Evolutionary conservation across 2,329 filamentous ascomycete species (phyloP), one percentile per base, ranked within the genome.

Genomic region (Fusarium napiforme): DNA sequence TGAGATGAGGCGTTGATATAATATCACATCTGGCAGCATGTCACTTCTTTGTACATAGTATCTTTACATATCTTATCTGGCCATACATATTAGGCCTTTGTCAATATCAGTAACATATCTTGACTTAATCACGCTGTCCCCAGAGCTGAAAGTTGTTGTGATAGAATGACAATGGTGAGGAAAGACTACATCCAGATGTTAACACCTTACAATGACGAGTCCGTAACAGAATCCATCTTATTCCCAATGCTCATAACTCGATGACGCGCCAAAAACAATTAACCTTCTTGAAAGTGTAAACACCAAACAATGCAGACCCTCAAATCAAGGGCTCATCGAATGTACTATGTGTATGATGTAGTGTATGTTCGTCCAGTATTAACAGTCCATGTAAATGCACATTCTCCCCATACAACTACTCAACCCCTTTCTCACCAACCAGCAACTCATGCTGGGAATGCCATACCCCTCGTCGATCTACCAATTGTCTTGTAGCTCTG

Each of bases 401-500:
- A 58, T 62, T 49, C 50, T 40, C 45, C 46, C 42, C 49, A 28
- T 9, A 32, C 49, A 60, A 62, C 19, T 53, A 43, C 42, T 36
- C 42, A 21, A 15, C 21, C 45, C 32, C 26, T 16, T 61, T 45
- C 30, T 45, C 36, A 11, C 19, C 53, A 58, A 37, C 16, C 40
- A 61, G 36, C 15, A 55, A 60, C 40, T 77, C 66, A 78, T 42
- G 50, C 69, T 18, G 69, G 68, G 43, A 79, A 81, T 9, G 79
- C 80, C 43, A 65, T 71, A 10, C 81, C 81, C n/a, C 62, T 77
- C 7, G 79, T 83, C 37, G 84, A 80, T 65, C 84, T 83, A 19
- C 88, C 88, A 49, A 89, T 82, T 21, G 88, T 89, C 81, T 88
- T 88, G 73, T 86, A 88, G 56, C 80, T 84, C 67, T 84, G 83